Base-by-base conservation (phyloP, 2,329 filamentous ascomycete genomes). In the Daldinia sp. region DNA sequence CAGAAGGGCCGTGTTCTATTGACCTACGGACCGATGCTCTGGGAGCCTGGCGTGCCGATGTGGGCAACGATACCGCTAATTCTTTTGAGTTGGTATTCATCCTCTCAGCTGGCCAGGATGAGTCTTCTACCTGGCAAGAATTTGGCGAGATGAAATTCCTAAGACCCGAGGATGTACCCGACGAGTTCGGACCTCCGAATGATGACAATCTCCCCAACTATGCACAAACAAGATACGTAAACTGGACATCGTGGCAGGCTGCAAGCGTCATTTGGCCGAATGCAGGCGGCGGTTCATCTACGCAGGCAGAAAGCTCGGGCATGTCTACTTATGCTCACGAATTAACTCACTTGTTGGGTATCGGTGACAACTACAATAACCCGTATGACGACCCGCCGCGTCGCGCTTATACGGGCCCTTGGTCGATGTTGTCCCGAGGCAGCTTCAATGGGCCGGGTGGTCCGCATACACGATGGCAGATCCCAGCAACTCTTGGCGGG, bases 331-430 rank as follows among this genome's bases (percentile, higher is more conserved):
- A 84, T 69, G 85, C 85, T 1, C 85, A 87, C 72, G 85, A 87
- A 69, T 76, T 87, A 3, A 83, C 80, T 26, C 85, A 87, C 73
- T 74, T 87, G 41, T 79, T 87, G 1, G 80, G 81, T 13, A 86
- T 87, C 23, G 82, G 83, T 7, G 85, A 87, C 71, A 87, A 87
- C 73, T 87, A 87, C 72, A 87, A 87, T 70, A 87, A 87, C 60
- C 85, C 85, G 0, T 87, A 83, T 69, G 78, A 81, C 2, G 71
- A 77, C 0, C 84, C 84, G 0, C 73, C 81, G 46, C 80, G 82
- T 2, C 82, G 85, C 23, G 76, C 82, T 0, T 87, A 84, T 73
- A 85, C 84, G 0, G 85, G 85, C 0, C 84, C 85, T 0, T 87
- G 82, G 78, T 83, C 81, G 5, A 87, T 87, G 85, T 78, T 87